A percentile compares a stretch with the other conserved stretches of the same genome.
These are phyloP conservation scores for Aspergillus sp. DNA, from an alignment of 2,329 filamentous ascomycete genomes.

Conservation along the genomic window DNA sequence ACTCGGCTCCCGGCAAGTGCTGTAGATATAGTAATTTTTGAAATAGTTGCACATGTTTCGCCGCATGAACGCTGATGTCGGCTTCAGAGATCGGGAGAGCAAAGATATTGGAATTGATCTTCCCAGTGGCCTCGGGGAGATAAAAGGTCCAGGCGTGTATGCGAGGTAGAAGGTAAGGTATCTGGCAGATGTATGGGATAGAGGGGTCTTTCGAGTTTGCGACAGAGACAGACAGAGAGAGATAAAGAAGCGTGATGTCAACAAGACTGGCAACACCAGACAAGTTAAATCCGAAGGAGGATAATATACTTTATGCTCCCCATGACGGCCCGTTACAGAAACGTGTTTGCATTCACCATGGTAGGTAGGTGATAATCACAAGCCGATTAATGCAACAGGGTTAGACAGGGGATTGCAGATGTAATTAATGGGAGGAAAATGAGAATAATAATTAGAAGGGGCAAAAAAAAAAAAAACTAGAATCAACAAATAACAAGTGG, in stretches of 20 bases:
- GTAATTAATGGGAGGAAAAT: constrained; percentile 2
- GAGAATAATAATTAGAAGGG: constrained; percentile 4
- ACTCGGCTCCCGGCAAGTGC: constrained; percentile 65
- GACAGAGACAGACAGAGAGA: neutral
- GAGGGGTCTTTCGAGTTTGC: no score
- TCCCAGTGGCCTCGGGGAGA: no score
- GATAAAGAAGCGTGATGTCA: neutral
- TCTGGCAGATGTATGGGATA: no score
- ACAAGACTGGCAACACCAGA: neutral
- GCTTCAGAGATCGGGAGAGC: no score
- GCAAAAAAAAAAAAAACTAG: neutral
- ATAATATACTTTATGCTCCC: constrained; percentile 3
- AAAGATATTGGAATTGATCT: no score
- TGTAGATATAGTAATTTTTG: constrained; percentile 76
- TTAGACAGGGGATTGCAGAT: constrained; percentile 16
- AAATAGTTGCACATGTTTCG: constrained; percentile 59
- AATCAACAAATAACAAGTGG: neutral
- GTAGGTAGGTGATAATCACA: constrained; percentile 20
- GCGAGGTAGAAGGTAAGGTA: no score
- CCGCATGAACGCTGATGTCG: constrained; percentile 10
- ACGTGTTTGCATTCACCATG: constrained; percentile 16
- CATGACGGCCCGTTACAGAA: constrained; percentile 18
- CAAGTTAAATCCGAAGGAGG: neutral
- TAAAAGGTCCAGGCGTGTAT: no score
- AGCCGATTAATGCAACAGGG: constrained; percentile 17